phyloP scores from a whole-genome alignment of 352 stramenopile species.

The Saprolegnia parasitica region DNA sequence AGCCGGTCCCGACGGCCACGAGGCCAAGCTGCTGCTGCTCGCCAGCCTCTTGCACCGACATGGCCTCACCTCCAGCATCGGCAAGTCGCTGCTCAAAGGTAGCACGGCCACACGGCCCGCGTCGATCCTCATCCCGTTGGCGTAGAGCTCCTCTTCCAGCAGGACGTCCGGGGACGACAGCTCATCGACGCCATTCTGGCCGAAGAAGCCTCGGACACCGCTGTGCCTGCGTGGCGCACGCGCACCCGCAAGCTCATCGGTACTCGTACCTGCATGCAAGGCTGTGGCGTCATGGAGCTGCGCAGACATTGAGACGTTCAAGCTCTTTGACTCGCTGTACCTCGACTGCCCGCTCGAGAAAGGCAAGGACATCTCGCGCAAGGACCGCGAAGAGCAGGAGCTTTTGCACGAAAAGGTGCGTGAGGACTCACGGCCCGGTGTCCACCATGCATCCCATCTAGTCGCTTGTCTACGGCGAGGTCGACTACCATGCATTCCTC shows the following conservation, averaged over 20 bases:
- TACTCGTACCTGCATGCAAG: constrained; percentile 13
- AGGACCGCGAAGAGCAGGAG: constrained; percentile 35
- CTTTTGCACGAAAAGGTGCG: constrained; percentile 31
- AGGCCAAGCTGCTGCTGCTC: constrained; percentile 20
- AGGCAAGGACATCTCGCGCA: constrained; percentile 44
- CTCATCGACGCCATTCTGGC: constrained; percentile 26
- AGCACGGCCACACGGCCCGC: neutral
- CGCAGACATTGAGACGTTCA: constrained; percentile 30
- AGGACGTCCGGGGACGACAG: constrained; percentile 26
- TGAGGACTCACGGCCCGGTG: neutral
- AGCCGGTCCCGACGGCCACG: neutral
- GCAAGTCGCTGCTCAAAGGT: constrained; percentile 35
- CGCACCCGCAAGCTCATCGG: constrained; percentile 20
- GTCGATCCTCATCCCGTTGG: neutral
- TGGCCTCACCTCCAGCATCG: constrained; percentile 33
- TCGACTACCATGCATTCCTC: constrained; percentile 37
- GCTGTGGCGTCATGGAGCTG: constrained; percentile 28
- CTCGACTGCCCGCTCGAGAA: constrained; percentile 36
- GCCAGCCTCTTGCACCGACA: constrained; percentile 23
- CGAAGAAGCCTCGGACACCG: neutral
- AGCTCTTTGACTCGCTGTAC: constrained; percentile 42
- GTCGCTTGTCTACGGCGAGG: constrained; percentile 43
- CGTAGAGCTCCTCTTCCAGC: constrained; percentile 31
- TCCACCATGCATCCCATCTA: constrained; percentile 7
- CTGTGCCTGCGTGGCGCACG: constrained; percentile 12